These are phyloP conservation scores for Phytophthora parvispora DNA, from an alignment of 352 stramenopile species.

Conservation along the genomic window DNA sequence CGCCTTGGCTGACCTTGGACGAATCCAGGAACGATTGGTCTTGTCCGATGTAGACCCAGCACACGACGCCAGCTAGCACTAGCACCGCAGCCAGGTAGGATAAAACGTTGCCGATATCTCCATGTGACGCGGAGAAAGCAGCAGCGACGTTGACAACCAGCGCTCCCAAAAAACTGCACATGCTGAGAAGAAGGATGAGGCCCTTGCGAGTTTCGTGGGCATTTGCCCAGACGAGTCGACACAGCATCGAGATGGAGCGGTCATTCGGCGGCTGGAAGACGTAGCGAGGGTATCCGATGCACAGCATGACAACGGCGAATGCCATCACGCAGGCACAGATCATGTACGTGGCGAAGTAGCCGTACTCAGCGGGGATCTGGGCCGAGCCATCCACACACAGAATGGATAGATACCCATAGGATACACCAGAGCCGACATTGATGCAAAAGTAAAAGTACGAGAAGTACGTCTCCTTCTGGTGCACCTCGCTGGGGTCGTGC, in stretches of 20 bases:
- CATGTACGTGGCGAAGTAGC: slow-evolving; percentile 82
- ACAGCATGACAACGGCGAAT: slow-evolving; percentile 44
- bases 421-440: slow-evolving; percentile 76
- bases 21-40: slow-evolving; percentile 52
- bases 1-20: slow-evolving; percentile 46
- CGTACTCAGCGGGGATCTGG: slow-evolving; percentile 74
- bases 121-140: slow-evolving; percentile 44
- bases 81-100: slow-evolving; percentile 47
- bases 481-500: slow-evolving; percentile 43
- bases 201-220: slow-evolving; percentile 33
- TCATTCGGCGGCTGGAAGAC: slow-evolving; percentile 48
- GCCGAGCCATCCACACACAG: slow-evolving; percentile 77
- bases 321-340: slow-evolving; percentile 59
- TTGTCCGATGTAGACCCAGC: slow-evolving; percentile 51
- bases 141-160: slow-evolving; percentile 57
- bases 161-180: slow-evolving; percentile 36
- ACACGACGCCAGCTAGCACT: slow-evolving; percentile 45
- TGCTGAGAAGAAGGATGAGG: slow-evolving; percentile 35
- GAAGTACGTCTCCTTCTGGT: slow-evolving; percentile 78
- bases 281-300: slow-evolving; percentile 53
- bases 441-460: slow-evolving; percentile 87
- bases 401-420: slow-evolving; percentile 80
- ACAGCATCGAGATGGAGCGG: slow-evolving; percentile 54
- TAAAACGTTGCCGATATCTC: slow-evolving; percentile 34
- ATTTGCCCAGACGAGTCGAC: slow-evolving; percentile 38